Base-by-base conservation (phyloP, 208 protist species). In the Angomonas desouzai region DNA sequence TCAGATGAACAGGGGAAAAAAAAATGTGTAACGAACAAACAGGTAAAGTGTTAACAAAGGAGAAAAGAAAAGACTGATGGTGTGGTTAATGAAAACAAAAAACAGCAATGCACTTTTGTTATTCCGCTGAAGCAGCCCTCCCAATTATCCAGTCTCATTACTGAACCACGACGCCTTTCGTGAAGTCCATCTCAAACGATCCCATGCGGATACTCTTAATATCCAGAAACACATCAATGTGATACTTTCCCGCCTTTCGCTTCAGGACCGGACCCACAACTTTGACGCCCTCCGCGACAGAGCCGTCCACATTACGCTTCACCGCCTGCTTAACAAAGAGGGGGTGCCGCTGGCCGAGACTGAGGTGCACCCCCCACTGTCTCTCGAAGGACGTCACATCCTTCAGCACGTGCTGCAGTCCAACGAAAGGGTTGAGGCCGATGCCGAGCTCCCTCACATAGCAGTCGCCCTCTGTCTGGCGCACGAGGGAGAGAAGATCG, bases 301-400 rank as follows among this genome's bases (percentile, higher is more conserved):
- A 79, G 29, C 83, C 83, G 43, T 94, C 85, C 9, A 72, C 69
- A 61, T 93, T 96, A 57, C 68, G 77, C 30, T 78, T 70, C 27
- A 67, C 74, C 16, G 63, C 47, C 73, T 92, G 87, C 71, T 96
- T 96, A 9, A 90, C 84, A 68, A 94, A 96, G 11, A 96, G 75
- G 2, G 91, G 87, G 66, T 96, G 91, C 11, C 87, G 80, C 74
- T 92, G 87, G 0, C 91, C 91, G 16, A 96, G 76, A 27, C 83
- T 92, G 53, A 96, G 53, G 71, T 96, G 91, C 28, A 96, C 77
- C 30, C 91, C 91, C 76, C 85, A 92, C 74, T 96, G 91, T 9
- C 91, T 75, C 80, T 96, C 91, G 66, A 96, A 96, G 25, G 86
- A 87, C 22, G 91, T 94, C 33, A 96, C 91, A 57, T 96, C 91